A percentile compares a stretch with the other conserved stretches of the same genome.
These are phyloP conservation scores for Pseudognaphalium luteoalbum DNA, from an alignment of 129 eudicot species.

Conservation along the genomic window DNA sequence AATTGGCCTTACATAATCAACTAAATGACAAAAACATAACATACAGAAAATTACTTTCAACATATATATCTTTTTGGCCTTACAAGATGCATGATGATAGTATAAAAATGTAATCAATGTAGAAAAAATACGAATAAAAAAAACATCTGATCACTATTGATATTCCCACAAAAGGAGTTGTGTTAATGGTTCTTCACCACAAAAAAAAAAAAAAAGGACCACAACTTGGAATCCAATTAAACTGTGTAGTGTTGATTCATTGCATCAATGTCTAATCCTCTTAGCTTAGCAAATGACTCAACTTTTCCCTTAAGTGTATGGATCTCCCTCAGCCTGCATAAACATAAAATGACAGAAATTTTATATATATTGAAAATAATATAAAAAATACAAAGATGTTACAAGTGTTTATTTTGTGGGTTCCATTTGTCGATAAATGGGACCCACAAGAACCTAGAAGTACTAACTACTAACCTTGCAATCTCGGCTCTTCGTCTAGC, in stretches of 20 bases:
- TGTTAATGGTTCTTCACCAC: slow-evolving; percentile 7
- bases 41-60: not conserved
- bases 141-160: not conserved
- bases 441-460: slow-evolving; percentile 1
- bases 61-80: too few species aligned
- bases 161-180: not conserved
- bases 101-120: not conserved
- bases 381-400: not conserved
- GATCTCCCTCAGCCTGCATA: slow-evolving; percentile 68
- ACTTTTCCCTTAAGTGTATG: slow-evolving; percentile 78
- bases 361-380: not conserved
- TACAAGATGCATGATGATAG: not conserved
- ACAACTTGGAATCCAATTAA: slow-evolving; percentile 29
- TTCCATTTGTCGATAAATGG: not conserved
- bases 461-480: slow-evolving; percentile 56
- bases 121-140: not conserved
- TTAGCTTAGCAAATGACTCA: slow-evolving; percentile 76
- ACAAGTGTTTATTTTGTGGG: slow-evolving; percentile 5
- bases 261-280: slow-evolving; percentile 76
- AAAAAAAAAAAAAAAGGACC: not conserved
- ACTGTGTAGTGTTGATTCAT: slow-evolving; percentile 74
- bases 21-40: not conserved
- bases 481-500: slow-evolving; percentile 86
- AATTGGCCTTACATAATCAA: too few species aligned
- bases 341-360: not conserved